Evolutionary conservation across 139 green algal species (phyloP).

Genomic region (Chlamydomonas incerta): DNA sequence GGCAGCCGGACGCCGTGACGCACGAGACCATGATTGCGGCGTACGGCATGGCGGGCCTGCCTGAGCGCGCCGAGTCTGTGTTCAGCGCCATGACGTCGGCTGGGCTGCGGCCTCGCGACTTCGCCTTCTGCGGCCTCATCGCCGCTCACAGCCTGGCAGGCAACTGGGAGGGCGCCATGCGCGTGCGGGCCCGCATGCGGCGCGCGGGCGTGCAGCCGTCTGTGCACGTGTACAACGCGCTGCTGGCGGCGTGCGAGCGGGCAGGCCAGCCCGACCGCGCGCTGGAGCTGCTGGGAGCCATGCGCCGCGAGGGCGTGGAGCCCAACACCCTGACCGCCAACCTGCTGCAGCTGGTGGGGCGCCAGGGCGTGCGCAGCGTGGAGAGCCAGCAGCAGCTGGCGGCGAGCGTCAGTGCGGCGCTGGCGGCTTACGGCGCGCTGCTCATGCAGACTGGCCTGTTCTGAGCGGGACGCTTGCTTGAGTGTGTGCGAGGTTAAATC

Average conservation of each 20-base stretch:
- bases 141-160: conserved; percentile 78
- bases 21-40: conserved; percentile 87
- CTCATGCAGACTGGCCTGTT: conserved; percentile 85
- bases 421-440: conserved; percentile 82
- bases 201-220: conserved; percentile 30
- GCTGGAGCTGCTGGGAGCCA: conserved; percentile 66
- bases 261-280: conserved; percentile 68
- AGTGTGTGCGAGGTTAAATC: too few species aligned
- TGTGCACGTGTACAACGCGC: conserved; percentile 89
- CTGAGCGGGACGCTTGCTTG: conserved; percentile 42
- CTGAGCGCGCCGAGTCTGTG: conserved; percentile 63
- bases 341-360: conserved; percentile 75
- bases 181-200: conserved; percentile 55
- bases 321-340: conserved; percentile 60
- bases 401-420: conserved; percentile 80
- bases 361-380: conserved; percentile 71
- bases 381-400: conserved; percentile 81
- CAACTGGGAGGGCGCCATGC: conserved; percentile 61
- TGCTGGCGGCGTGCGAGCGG: conserved; percentile 87
- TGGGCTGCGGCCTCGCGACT: conserved; percentile 71
- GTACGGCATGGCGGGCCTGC: conserved; percentile 75
- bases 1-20: conserved; percentile 70
- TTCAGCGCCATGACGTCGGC: conserved; percentile 55
- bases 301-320: conserved; percentile 67
- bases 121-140: conserved; percentile 84